Evolutionary conservation across 768 basidiomycete species (phyloP).

Genomic region (Lactarius deliciosus): DNA sequence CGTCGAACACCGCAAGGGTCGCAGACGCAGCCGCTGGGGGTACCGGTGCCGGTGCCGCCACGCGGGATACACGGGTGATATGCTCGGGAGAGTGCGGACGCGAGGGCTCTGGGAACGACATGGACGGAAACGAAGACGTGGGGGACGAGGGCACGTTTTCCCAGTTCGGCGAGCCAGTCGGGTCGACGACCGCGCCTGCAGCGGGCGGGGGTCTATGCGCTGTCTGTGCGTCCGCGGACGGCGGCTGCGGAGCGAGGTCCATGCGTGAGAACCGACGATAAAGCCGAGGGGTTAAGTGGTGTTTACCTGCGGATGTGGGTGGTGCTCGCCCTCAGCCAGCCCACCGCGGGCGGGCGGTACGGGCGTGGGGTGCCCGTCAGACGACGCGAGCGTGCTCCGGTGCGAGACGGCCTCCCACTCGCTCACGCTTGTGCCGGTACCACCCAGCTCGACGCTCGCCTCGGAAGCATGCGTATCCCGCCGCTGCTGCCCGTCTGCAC

Average conservation of each 20-base stretch:
- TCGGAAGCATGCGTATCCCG: constrained; percentile 32
- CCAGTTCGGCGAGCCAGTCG: constrained; percentile 48
- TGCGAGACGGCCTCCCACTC: constrained; percentile 25
- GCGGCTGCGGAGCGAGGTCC: not conserved
- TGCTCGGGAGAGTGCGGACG: constrained; percentile 45
- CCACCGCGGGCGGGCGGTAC: not conserved
- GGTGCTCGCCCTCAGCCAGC: too few species aligned
- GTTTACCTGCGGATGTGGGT: not conserved
- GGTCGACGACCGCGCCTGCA: constrained; percentile 27
- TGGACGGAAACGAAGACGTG: constrained; percentile 70
- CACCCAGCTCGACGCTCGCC: not conserved
- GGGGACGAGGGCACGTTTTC: constrained; percentile 56
- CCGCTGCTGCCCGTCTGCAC: constrained; percentile 30
- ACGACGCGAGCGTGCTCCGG: not conserved
- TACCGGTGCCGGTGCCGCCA: constrained; percentile 15
- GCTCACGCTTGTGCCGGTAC: not conserved
- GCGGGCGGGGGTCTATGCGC: constrained; percentile 5
- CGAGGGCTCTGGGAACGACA: constrained; percentile 67
- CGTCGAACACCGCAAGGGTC: constrained; percentile 71
- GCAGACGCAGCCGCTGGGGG: constrained; percentile 38
- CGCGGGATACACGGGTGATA: constrained; percentile 31
- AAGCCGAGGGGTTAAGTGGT: not conserved
- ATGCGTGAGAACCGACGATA: not conserved
- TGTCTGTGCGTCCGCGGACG: constrained; percentile 15
- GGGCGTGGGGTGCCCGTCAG: not conserved